Base-by-base conservation (phyloP, 768 basidiomycete genomes). In the Cytidiella melzeri region DNA sequence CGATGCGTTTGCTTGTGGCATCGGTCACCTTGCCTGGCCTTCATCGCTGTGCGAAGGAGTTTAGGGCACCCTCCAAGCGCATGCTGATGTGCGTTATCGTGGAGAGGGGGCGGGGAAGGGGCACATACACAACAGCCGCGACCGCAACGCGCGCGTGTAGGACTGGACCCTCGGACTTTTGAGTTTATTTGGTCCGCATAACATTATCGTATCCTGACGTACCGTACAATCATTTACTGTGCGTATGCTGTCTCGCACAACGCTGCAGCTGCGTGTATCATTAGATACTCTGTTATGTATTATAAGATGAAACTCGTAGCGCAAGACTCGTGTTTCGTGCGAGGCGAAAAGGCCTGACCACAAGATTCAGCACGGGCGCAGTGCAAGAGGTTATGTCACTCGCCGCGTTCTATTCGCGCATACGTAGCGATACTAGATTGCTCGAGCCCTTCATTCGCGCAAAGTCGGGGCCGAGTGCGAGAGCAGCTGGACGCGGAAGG, bases 241-340 rank as follows among this genome's bases (percentile, higher is more conserved):
- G 15, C 20, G 11, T 20, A 21, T 50, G 11, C 24, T 43, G 42
- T 38, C 41, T 25, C 24, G 24, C 18, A 41, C 48, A 55, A 55
- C 51, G 57, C 43, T 52, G 54, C 37, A 41, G 45, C 26, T 30
- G 48, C 57, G 41, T 54, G 53, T 54, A 36, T 48, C 45, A 45
- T 18, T 42, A 30, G 21, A 41, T 21, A 41, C 39, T 23, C 20
- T 37, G 28, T 50, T 46, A 43, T 49, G 42, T 39, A 23, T 13
- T 19, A 36, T 34, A 25, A 36, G 26, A 23, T 50, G 37, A 45
- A 26, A 45, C 43, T 36, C 43, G 28, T 36, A 30, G 36, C 42
- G 19, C 7, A 15, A 34, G 26, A 47, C 55, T 53, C 61, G 57
- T 62, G 61, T 57, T 54, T 43, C 30, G 48, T 50, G 54, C 52